phyloP scores from a whole-genome alignment of 1,139 yeast genomes.

The Candida pseudoviswanathii region DNA sequence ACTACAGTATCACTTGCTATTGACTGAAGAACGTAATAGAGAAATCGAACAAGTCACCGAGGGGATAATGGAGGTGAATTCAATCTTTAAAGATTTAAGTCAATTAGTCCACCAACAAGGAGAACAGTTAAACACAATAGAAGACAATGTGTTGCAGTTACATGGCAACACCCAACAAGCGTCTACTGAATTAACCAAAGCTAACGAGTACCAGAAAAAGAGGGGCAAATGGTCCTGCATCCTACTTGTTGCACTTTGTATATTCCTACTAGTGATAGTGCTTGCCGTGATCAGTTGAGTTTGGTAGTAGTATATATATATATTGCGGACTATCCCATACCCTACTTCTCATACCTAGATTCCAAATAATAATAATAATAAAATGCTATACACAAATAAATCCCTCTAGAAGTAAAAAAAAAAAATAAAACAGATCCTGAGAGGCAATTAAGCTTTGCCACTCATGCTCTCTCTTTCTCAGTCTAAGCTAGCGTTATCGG shows the following conservation, averaged over 20 bases:
- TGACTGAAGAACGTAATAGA: conserved; percentile 71
- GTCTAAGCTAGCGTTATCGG: conserved; percentile 12
- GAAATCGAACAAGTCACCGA: conserved; percentile 73
- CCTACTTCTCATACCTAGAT: not conserved
- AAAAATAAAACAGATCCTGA: no score
- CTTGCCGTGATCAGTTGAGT: conserved; percentile 38
- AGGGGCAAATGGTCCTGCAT: conserved; percentile 78
- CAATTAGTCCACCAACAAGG: conserved; percentile 82
- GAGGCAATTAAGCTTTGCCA: no score
- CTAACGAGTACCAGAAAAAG: conserved; percentile 71
- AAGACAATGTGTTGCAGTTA: conserved; percentile 69
- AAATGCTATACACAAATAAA: no score
- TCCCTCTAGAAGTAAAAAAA: not conserved
- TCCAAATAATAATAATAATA: no score
- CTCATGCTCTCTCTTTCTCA: not conserved
- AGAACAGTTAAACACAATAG: conserved; percentile 78
- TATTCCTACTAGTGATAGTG: conserved; percentile 40
- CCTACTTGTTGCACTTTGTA: conserved; percentile 48
- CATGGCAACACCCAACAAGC: conserved; percentile 75
- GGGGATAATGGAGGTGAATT: conserved; percentile 81
- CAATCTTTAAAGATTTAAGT: conserved; percentile 81
- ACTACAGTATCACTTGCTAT: conserved; percentile 67
- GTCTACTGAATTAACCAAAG: conserved; percentile 65
- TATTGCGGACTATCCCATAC: not conserved
- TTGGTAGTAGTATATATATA: not conserved